These are phyloP conservation scores for Prinsepia uniflora DNA, from an alignment of 306 rosid species.

Conservation along the genomic window DNA sequence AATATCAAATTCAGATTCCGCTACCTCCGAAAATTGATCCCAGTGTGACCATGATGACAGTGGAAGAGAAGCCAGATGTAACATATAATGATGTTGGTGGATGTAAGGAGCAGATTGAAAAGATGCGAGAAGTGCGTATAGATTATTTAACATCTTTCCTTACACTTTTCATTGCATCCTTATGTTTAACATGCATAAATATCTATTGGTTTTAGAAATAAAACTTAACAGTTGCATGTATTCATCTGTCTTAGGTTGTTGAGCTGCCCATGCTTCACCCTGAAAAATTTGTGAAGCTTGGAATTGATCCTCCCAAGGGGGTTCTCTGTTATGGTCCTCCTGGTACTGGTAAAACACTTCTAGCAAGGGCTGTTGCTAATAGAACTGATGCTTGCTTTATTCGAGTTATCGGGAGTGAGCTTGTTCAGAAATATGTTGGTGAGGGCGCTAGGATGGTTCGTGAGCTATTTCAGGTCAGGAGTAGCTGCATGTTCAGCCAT, in stretches of 20 bases:
- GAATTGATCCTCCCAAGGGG: constrained; percentile 99
- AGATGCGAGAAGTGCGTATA: constrained; percentile 82
- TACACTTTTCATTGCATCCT: background rate
- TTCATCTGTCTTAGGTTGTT: constrained; percentile 60
- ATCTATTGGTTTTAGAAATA: background rate
- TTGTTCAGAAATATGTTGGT: constrained; percentile 96
- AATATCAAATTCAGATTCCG: constrained; percentile 98
- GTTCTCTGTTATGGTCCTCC: constrained; percentile 99
- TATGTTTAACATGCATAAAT: background rate
- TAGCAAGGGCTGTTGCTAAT: constrained; percentile 98
- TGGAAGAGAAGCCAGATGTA: constrained; percentile 98
- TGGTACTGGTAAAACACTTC: constrained; percentile 97
- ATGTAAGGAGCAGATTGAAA: constrained; percentile 93
- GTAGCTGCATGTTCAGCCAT: background rate
- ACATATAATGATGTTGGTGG: constrained; percentile 99
- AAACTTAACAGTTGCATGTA: constrained; percentile 1
- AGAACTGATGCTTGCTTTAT: constrained; percentile 99
- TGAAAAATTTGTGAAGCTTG: constrained; percentile 95
- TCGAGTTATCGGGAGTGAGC: constrained; percentile 98
- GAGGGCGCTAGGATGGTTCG: constrained; percentile 99
- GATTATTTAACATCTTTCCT: background rate
- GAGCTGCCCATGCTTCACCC: constrained; percentile 99
- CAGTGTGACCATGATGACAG: constrained; percentile 97
- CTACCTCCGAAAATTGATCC: constrained; percentile 99
- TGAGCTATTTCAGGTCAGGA: constrained; percentile 80